A percentile compares a stretch with the other conserved stretches of the same genome.
Conservation (phyloP, 805 yeast genomes). For the Diddensiella santjacobensis region DNA sequence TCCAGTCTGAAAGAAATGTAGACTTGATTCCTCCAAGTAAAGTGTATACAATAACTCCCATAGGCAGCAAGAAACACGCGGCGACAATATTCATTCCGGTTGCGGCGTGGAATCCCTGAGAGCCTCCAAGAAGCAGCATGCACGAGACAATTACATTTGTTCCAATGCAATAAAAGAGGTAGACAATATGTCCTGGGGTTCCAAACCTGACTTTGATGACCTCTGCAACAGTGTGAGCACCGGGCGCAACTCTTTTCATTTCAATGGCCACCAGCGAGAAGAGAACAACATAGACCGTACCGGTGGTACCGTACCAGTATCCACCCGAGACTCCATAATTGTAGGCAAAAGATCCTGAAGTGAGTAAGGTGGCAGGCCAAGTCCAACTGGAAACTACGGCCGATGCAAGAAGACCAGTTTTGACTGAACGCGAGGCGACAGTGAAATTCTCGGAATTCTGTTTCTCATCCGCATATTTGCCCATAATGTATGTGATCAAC, state of each 20-base stretch:
- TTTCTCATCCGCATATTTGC: slow-evolving; percentile 76
- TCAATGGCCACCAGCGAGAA: slow-evolving; percentile 85
- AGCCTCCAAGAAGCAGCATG: slow-evolving; percentile 86
- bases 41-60: slow-evolving; percentile 74
- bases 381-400: slow-evolving; percentile 95
- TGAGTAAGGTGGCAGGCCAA: slow-evolving; percentile 73
- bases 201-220: slow-evolving; percentile 81
- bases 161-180: slow-evolving; percentile 72
- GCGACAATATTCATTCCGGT: slow-evolving; percentile 84
- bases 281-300: slow-evolving; percentile 77
- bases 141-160: slow-evolving; percentile 88
- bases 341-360: slow-evolving; percentile 75
- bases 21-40: slow-evolving; percentile 79
- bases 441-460: slow-evolving; percentile 91
- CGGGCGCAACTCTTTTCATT: slow-evolving; percentile 83
- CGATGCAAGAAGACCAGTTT: slow-evolving; percentile 76
- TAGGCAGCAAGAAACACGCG: slow-evolving; percentile 73
- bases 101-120: slow-evolving; percentile 72
- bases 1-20: slow-evolving; percentile 72
- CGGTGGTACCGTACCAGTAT: slow-evolving; percentile 84
- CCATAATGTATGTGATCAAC: slow-evolving; percentile 59
- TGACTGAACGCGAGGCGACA: slow-evolving; percentile 86
- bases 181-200: slow-evolving; percentile 54
- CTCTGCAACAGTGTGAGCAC: slow-evolving; percentile 87
- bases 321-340: slow-evolving; percentile 75